Evolutionary conservation across 2,329 filamentous ascomycete genomes (phyloP).

Genomic region (Penicillium oxalicum): DNA sequence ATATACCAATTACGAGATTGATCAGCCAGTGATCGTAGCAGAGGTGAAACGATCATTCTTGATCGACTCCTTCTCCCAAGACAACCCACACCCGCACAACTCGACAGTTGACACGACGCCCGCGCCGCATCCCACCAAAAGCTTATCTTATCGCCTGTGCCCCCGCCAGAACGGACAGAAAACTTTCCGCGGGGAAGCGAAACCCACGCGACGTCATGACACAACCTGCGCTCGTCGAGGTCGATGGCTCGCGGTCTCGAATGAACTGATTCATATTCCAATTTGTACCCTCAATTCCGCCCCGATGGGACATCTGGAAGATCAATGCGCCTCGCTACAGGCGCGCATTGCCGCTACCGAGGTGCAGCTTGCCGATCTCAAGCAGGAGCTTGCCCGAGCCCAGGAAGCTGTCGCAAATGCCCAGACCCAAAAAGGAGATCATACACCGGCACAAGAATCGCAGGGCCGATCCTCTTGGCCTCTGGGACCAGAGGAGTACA

Average conservation of each 20-base stretch:
- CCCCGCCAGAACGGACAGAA: not conserved
- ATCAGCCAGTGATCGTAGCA: no score
- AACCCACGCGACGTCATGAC: not conserved
- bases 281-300: not conserved
- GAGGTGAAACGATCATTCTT: no score
- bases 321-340: constrained; percentile 29
- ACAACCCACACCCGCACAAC: no score
- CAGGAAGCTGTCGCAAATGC: constrained; percentile 24
- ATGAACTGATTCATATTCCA: no score
- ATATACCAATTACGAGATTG: no score
- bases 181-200: constrained; percentile 13
- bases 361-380: constrained; percentile 30
- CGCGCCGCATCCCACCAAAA: no score
- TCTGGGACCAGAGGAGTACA: constrained; percentile 66
- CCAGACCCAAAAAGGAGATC: constrained; percentile 3
- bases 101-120: no score
- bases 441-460: not conserved
- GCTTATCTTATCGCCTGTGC: no score
- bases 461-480: constrained; percentile 53
- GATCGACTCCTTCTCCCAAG: no score
- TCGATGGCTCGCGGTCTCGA: no score
- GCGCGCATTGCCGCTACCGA: constrained; percentile 36
- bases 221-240: no score
- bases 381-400: constrained; percentile 30
- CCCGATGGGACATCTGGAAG: constrained; percentile 16